Percentiles rank a stretch among this genome's conserved stretches.
phyloP scores from a whole-genome alignment of 768 basidiomycete genomes.

The Obba rivulosa region DNA sequence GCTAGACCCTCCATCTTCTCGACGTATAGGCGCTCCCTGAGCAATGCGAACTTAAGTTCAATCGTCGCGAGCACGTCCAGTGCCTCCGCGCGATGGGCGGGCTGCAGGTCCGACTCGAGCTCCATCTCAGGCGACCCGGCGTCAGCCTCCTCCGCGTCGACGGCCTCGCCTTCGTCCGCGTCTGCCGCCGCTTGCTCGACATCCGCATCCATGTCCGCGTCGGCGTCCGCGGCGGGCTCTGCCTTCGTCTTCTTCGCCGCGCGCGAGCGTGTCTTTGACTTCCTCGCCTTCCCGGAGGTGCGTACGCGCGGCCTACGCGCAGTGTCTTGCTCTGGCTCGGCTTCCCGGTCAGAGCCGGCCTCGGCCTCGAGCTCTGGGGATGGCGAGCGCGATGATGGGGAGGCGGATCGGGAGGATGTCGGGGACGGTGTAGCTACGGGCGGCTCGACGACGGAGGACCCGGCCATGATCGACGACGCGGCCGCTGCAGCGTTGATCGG shows the following conservation, averaged over 20 bases:
- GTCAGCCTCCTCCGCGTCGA: slow-evolving; percentile 35
- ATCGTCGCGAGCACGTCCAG: slow-evolving; percentile 84
- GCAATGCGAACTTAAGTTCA: slow-evolving; percentile 86
- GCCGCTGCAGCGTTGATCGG: slow-evolving; percentile 33
- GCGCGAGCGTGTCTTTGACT: slow-evolving; percentile 8
- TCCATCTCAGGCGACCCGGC: slow-evolving; percentile 40
- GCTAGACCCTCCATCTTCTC: slow-evolving; percentile 92
- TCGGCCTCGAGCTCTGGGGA: slow-evolving; percentile 28
- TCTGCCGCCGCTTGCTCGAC: slow-evolving; percentile 14
- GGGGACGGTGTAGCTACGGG: slow-evolving; percentile 33
- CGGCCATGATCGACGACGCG: slow-evolving; percentile 46
- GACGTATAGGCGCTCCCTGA: slow-evolving; percentile 84
- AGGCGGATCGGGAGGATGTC: slow-evolving; percentile 29
- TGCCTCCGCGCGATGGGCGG: slow-evolving; percentile 80
- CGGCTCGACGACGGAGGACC: slow-evolving; percentile 32
- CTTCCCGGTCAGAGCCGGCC: slow-evolving; percentile 15
- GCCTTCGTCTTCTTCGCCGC: slow-evolving; percentile 8
- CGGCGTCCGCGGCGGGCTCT: slow-evolving; percentile 10
- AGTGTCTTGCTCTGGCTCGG: slow-evolving; percentile 15
- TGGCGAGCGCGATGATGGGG: slow-evolving; percentile 36
- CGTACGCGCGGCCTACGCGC: slow-evolving; percentile 11
- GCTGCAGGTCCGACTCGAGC: slow-evolving; percentile 66
- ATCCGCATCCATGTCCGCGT: slow-evolving; percentile 26
- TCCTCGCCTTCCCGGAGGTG: slow-evolving; percentile 9
- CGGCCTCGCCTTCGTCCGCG: slow-evolving; percentile 25